Base-by-base conservation (phyloP, 179 eudicot genomes). In the Nepenthes alata region DNA sequence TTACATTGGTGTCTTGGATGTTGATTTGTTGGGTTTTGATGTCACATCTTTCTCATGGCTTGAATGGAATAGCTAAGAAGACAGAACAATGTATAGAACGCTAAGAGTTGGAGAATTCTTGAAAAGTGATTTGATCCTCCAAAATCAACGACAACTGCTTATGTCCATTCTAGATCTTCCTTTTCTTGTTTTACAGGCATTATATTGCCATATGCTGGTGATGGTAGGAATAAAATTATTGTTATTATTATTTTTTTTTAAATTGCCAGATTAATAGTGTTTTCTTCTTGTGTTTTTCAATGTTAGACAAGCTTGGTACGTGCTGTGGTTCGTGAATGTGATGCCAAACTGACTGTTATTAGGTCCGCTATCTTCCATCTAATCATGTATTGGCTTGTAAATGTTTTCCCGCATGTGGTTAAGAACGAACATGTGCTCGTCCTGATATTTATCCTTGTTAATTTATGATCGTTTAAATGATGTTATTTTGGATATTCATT, bases 291-390 rank as follows among this genome's bases (percentile, higher is more conserved):
- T 49, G 34, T 61, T 45, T 53, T 68, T 67, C 47, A 25, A 38
- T 59, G 65, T 45, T 71, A 91, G 98, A 91, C 96, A 16, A 93
- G 96, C 79, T 81, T 93, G 84, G 96, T 93, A 67, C 85, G 96
- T 53, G 98, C 95, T 39, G 95, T 89, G 64, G 96, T 86, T 77
- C 88, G 73, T 53, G 98, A 93, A 86, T 86, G 86, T 71, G 88
- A 75, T 71, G 96, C 93, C 37, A 85, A 77, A 72, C 80, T 93
- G 63, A 85, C 66, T 12, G 78, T 78, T 59, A 82, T 93, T 49
- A 89, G 98, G 98, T 89, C 39, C 64, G 50, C 39, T 47, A 54
- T 7, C 45, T 34, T 44, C 57, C 35, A 15, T 35, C 58, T 56
- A 53, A 48, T 11, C 63, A 6, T 50, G 16, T 67, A 25, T 11